phyloP scores from a whole-genome alignment of 345 rosid species.

The Tarenaya hassleriana region DNA sequence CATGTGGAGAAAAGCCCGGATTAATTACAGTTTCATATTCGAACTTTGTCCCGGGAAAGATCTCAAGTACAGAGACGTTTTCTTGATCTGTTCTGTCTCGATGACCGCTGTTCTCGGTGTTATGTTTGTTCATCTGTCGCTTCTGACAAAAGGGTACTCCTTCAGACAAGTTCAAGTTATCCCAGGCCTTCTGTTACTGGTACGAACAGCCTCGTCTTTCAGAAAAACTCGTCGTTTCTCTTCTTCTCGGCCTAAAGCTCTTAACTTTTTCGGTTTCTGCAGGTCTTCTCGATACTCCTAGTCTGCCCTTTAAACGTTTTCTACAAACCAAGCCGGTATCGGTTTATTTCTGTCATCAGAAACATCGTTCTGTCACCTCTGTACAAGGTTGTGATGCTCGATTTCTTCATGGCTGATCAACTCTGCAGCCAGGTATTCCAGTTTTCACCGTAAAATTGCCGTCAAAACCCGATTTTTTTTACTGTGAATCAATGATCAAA shows the following conservation, averaged over 20 bases:
- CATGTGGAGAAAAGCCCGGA: slow-evolving; percentile 85
- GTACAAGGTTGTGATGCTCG: slow-evolving; percentile 95
- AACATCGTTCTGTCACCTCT: slow-evolving; percentile 84
- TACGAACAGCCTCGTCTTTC: slow-evolving; percentile 21
- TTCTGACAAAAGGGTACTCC: slow-evolving; percentile 68
- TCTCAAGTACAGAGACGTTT: slow-evolving; percentile 84
- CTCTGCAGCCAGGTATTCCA: slow-evolving; percentile 79
- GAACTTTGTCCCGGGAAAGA: slow-evolving; percentile 76
- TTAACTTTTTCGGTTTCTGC: slow-evolving; percentile 19
- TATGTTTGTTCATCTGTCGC: slow-evolving; percentile 72
- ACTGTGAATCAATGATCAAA: not conserved
- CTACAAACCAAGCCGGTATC: slow-evolving; percentile 69
- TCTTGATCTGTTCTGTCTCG: slow-evolving; percentile 71
- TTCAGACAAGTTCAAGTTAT: slow-evolving; percentile 75
- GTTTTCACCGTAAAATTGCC: slow-evolving; percentile 1
- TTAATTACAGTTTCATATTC: slow-evolving; percentile 88
- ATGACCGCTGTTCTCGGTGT: slow-evolving; percentile 76
- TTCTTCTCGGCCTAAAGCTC: not conserved
- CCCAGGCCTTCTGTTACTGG: slow-evolving; percentile 76
- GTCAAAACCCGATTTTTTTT: not conserved
- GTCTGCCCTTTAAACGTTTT: slow-evolving; percentile 74
- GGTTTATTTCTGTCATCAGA: slow-evolving; percentile 61
- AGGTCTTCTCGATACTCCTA: slow-evolving; percentile 54
- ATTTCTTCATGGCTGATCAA: slow-evolving; percentile 99
- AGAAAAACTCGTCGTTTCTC: not conserved